Evolutionary conservation across 108 stramenopile species (phyloP).

Genomic region (Skeletonema menzelii): DNA sequence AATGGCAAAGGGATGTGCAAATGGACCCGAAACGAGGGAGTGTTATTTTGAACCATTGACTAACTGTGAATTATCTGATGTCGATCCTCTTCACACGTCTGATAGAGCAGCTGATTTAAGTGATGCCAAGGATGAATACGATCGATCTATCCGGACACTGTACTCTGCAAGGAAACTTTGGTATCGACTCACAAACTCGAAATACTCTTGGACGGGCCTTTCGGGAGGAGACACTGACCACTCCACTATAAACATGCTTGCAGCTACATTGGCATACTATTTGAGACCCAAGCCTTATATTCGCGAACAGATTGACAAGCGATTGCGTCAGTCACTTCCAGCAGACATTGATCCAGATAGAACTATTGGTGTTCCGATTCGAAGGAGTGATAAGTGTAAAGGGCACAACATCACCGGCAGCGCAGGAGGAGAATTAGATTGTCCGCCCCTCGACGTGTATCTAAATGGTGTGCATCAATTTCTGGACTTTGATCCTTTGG

Average conservation of each 20-base stretch:
- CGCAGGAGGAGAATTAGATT: conserved; percentile 29
- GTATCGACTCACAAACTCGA: conserved; percentile 13
- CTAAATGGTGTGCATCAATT: conserved; percentile 17
- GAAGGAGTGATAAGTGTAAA: conserved; percentile 39
- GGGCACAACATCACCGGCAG: conserved; percentile 33
- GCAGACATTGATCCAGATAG: conserved; percentile 32
- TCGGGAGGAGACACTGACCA: conserved; percentile 14
- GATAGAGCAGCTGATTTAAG: neutral
- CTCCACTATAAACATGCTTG: conserved; percentile 12
- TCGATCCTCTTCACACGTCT: neutral
- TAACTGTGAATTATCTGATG: conserved; percentile 17
- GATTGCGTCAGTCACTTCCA: conserved; percentile 23
- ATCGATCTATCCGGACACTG: conserved; percentile 22
- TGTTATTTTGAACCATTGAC: conserved; percentile 43
- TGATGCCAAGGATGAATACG: conserved; percentile 24
- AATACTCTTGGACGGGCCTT: conserved; percentile 27
- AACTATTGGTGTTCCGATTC: conserved; percentile 41
- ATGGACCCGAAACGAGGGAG: conserved; percentile 41
- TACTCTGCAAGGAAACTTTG: conserved; percentile 20
- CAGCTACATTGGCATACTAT: conserved; percentile 34
- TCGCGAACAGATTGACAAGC: conserved; percentile 18
- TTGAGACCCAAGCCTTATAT: conserved; percentile 27
- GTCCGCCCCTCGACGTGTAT: conserved; percentile 18
- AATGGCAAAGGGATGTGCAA: conserved; percentile 35
- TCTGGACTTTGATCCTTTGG: conserved; percentile 26